A percentile compares a stretch with the other conserved stretches of the same genome.
These are phyloP conservation scores for Taiozyma onychis DNA, from an alignment of 1,139 yeast species.

Conservation along the genomic window DNA sequence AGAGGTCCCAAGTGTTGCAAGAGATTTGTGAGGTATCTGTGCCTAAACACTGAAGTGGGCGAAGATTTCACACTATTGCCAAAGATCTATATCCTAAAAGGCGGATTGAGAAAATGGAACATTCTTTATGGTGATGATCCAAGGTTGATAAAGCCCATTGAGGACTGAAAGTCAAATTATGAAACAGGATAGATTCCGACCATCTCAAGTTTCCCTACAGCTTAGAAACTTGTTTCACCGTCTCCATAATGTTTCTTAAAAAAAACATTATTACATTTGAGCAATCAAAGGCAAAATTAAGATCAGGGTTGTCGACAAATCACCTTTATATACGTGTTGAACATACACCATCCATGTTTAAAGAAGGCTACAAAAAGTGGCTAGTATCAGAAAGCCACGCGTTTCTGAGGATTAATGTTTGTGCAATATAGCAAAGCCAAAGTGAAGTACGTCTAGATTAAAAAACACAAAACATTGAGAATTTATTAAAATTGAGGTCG, in stretches of 20 bases:
- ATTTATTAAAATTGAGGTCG: background rate
- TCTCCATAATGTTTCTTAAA: too few relatives aligned
- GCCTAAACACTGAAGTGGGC: constrained; percentile 1
- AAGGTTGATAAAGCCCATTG: constrained; percentile 5
- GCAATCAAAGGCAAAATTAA: too few relatives aligned
- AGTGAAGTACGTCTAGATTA: background rate
- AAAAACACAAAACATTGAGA: background rate
- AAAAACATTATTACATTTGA: too few relatives aligned
- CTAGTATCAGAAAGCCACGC: background rate
- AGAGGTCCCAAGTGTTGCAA: constrained; percentile 19
- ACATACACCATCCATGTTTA: background rate
- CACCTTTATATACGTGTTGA: background rate
- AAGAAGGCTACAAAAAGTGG: background rate
- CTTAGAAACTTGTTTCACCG: too few relatives aligned
- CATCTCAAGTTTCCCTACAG: too few relatives aligned
- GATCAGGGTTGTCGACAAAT: background rate
- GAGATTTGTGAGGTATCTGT: constrained; percentile 8
- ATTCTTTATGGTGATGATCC: constrained; percentile 13
- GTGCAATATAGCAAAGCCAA: background rate
- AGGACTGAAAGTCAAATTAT: background rate
- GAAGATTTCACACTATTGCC: constrained; percentile 7
- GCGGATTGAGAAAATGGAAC: constrained; percentile 21
- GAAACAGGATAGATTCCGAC: too few relatives aligned
- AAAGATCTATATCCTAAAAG: constrained; percentile 14
- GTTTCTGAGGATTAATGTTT: too few relatives aligned